Evolutionary conservation across 2,329 filamentous ascomycete genomes (phyloP), one percentile per base, ranked within the genome.

Genomic region (Xylaria polymorpha): DNA sequence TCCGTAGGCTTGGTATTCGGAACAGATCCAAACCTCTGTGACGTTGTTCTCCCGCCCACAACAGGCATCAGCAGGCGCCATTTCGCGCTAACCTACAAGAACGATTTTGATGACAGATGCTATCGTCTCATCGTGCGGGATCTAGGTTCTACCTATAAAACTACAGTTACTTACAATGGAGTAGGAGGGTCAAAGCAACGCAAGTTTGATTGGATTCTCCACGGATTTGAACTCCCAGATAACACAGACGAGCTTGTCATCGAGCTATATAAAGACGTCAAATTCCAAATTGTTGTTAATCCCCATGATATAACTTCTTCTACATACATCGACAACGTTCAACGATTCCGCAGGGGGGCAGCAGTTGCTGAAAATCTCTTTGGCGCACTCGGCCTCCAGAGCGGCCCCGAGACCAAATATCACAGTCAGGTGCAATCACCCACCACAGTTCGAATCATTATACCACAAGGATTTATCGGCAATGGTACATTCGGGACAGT

Each of bases 61-160:
- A 1, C 4, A 0, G 15, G 48, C 1, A 55, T 60, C 20, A 60
- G 46, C 37, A 55, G 18, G 39, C 56, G 10, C 15, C 63, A 60
- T 14, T 66, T 66, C 37, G 35, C 63, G 8, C 10, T 66, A 6
- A 66, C 63, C 2, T 66, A 55, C 12, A 60, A 60, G 37, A 51
- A 44, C 5, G 35, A 20, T 6, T 39, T 58, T 14, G 37, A 39
- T 1, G 56, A 66, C n/a, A 32, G 43, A 60, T 37, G 3, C 46
- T 39, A 29, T 55, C 32, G 55, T 14, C 63, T 66, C n/a, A 66
- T 55, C 5, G 15, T 66, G 15, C 20, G 55, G 51, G 63, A 60
- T 37, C 37, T 59, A 1, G 53, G 25, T 22, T 66, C 63, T 22
- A 55, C 32, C 3, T 12, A n/a, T 53, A 35, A 55, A 41, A 65